phyloP scores from a whole-genome alignment of 768 basidiomycete species.

The Xerocomus brunneocitrinus region DNA sequence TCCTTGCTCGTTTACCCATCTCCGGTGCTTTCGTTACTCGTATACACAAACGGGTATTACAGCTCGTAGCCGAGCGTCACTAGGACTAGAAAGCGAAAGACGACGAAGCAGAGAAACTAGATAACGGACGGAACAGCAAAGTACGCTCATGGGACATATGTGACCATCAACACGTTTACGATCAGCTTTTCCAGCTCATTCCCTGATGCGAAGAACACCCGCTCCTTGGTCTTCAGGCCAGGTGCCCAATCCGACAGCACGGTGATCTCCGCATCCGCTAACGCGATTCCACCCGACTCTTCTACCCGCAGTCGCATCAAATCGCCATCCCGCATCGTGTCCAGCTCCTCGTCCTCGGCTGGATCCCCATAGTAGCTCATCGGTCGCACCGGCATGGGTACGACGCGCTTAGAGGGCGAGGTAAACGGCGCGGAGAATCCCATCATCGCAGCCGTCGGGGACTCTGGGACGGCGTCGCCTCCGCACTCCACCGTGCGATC shows the following conservation, averaged over 20 bases:
- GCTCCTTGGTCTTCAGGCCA: slow-evolving; percentile 52
- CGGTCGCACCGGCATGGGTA: slow-evolving; percentile 35
- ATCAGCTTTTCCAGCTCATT: slow-evolving; percentile 69
- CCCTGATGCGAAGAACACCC: slow-evolving; percentile 62
- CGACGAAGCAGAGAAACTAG: not conserved
- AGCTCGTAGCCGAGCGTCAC: not conserved
- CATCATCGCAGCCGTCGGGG: slow-evolving; percentile 22
- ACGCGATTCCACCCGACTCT: slow-evolving; percentile 61
- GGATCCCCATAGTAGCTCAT: slow-evolving; percentile 44
- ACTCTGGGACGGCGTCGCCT: slow-evolving; percentile 36
- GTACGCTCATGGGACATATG: slow-evolving; percentile 51
- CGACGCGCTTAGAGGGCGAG: slow-evolving; percentile 20
- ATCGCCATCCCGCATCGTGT: slow-evolving; percentile 28
- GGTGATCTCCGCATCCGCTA: slow-evolving; percentile 59
- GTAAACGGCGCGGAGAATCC: slow-evolving; percentile 20
- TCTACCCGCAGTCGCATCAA: slow-evolving; percentile 53
- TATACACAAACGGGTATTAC: not conserved
- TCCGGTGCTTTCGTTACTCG: not conserved
- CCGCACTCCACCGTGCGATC: slow-evolving; percentile 65
- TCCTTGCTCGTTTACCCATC: not conserved
- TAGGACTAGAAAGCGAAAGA: not conserved
- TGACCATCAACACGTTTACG: slow-evolving; percentile 71
- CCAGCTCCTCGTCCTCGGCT: slow-evolving; percentile 35
- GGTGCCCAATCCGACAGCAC: slow-evolving; percentile 52
- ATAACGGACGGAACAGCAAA: not conserved